A percentile compares a stretch with the other conserved stretches of the same genome.
Evolutionary conservation across 768 basidiomycete genomes (phyloP).

Genomic region (Suillus sp.): DNA sequence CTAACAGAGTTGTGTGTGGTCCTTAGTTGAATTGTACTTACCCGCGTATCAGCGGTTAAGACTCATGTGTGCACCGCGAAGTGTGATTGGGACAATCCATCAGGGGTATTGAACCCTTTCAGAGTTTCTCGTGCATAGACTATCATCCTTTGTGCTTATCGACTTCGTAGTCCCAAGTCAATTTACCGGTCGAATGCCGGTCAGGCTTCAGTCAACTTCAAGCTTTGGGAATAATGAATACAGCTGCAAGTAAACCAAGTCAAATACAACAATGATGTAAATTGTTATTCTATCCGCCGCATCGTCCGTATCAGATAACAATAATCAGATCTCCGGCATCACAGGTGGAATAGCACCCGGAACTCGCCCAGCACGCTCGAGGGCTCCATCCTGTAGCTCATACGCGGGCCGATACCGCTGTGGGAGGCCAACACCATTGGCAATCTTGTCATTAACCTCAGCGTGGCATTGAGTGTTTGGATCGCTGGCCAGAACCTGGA

Average conservation of each 20-base stretch:
- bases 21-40: not conserved
- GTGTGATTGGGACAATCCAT: not conserved
- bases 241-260: not conserved
- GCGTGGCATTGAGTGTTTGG: slow-evolving; percentile 2
- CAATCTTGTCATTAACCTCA: slow-evolving; percentile 8
- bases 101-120: not conserved
- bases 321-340: not conserved
- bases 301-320: not conserved
- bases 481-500: slow-evolving; percentile 17
- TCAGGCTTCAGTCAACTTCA: not conserved
- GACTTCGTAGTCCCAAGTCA: not conserved
- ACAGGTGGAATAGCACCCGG: slow-evolving; percentile 22
- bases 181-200: not conserved
- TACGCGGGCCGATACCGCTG: slow-evolving; percentile 74
- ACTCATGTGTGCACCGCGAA: not conserved
- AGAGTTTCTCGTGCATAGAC: not conserved
- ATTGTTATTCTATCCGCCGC: not conserved
- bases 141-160: not conserved
- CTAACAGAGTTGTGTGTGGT: not conserved
- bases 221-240: not conserved
- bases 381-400: slow-evolving; percentile 69
- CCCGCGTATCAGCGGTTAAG: not conserved
- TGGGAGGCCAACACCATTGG: slow-evolving; percentile 11
- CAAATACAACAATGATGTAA: not conserved
- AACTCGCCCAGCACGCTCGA: slow-evolving; percentile 74